Evolutionary conservation across 2,329 filamentous ascomycete genomes (phyloP), one percentile per base, ranked within the genome.

Genomic region (Xylariaceae sp.): DNA sequence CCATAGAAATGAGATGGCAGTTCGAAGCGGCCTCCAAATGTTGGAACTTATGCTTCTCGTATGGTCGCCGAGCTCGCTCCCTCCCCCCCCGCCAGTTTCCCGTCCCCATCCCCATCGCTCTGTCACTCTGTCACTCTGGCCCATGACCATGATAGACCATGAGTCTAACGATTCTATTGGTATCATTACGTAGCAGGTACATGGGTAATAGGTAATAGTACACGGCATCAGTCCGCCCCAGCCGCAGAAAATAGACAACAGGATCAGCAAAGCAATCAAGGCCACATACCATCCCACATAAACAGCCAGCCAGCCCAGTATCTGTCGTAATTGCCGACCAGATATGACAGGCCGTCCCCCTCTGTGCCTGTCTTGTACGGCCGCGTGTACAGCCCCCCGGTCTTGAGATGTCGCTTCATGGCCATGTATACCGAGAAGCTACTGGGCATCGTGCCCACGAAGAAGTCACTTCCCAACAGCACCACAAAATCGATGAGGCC

Each of bases 301-400:
- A 74, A 78, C 54, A 77, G 67, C 75, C 75, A 78, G 56, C 76
- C 74, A 9, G 73, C 71, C 71, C 72, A 78, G 64, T 76, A 78
- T 44, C 68, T 69, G 4, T 74, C 70, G 43, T 74, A 77, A 27
- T 70, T 70, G 0, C 75, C 75, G 19, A 76, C 68, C 8, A 78
- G 65, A 59, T 72, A 73, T 27, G 72, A 75, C 31, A 70, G 63
- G 1, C 69, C 70, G 52, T 78, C 75, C 1, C 73, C 73, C 2
- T 72, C 71, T 2, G 69, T 70, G 8, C 71, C 72, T n/a, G 71
- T 65, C 60, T 67, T 74, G 69, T 74, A 78, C 1, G 72, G 73
- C 49, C 74, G 64, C 9, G 74, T 72, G 51, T 74, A 71, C 3
- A 76, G 45, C 0, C 73, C 72, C 0, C 70, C 71, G 0, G 59